Conservation (phyloP, 306 rosid species). For the Potentilla sterilis region DNA sequence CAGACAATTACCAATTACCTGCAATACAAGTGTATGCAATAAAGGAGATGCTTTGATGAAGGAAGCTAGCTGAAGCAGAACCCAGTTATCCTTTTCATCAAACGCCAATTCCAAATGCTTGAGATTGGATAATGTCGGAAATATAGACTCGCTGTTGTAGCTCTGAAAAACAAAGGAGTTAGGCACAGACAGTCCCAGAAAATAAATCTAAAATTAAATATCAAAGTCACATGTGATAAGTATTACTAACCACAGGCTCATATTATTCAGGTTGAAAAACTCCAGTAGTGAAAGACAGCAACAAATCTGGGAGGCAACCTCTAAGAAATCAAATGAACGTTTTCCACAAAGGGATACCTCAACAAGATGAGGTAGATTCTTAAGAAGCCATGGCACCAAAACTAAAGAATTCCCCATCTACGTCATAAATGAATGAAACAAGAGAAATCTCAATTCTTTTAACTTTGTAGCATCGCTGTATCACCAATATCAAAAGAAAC, state of each 20-base stretch:
- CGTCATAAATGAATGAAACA: background rate
- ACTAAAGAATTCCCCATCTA: too few relatives aligned
- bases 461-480: background rate
- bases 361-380: conserved; percentile 10
- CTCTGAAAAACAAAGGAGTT: background rate
- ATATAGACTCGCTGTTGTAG: background rate
- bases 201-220: background rate
- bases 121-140: background rate
- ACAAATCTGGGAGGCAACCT: background rate
- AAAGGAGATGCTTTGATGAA: background rate
- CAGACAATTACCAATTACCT: background rate
- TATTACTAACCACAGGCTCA: background rate
- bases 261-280: background rate
- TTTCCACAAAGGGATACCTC: conserved; percentile 6
- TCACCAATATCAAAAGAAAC: background rate
- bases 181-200: background rate
- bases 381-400: background rate
- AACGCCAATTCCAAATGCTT: background rate
- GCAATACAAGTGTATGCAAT: background rate
- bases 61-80: background rate
- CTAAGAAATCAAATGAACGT: background rate
- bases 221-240: background rate
- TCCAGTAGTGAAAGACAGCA: conserved; percentile 11
- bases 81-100: background rate
- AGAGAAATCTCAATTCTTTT: conserved; percentile 9